Base-by-base conservation (phyloP, 805 yeast genomes). In the Nakazawaea ambrosiae region DNA sequence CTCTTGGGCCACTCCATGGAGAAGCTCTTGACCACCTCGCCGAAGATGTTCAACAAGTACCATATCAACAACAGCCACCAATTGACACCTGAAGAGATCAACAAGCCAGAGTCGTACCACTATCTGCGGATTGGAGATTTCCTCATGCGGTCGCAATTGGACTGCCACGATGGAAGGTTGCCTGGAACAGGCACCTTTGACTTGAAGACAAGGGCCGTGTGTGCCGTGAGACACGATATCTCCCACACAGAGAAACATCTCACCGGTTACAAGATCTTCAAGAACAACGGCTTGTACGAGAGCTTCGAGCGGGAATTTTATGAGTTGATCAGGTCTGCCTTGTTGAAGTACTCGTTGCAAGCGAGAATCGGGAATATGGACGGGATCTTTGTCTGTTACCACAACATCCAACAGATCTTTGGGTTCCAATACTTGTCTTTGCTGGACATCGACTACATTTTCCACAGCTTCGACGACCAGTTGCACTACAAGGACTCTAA, bases 291-390 rank as follows among this genome's bases (percentile, higher is more conserved):
- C 0, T 55, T 57, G 27, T 77, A 59, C 51, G 96, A 87, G 55
- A 82, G 94, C n/a, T 84, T 77, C 54, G 87, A 83, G 48, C 65
- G 89, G 15, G 98, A 90, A 51, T 68, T 72, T 54, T 68, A 63
- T 43, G 97, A 90, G 50, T 68, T 90, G 49, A 73, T 80, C 14
- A 63, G 84, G 41, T 73, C 90, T 2, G 81, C 92, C 0, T 60
- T 90, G 59, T 63, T 90, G 48, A 90, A 90, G 59, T 90, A 90
- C 53, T 73, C 84, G 2, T 66, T 90, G 46, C 97, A 92, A 57
- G 97, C 96, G 0, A 68, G 97, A 44, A 83, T 90, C 29, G 98
- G 97, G 3, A 78, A 83, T 49, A 90, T 92, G 97, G 97, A 89
- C 58, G 98, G 98, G 5, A 86, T 92, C 2, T 87, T 85, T 48